Evolutionary conservation across 305 asterid species (phyloP), one percentile per base, ranked within the genome.

Genomic region (Plantago coronopus): DNA sequence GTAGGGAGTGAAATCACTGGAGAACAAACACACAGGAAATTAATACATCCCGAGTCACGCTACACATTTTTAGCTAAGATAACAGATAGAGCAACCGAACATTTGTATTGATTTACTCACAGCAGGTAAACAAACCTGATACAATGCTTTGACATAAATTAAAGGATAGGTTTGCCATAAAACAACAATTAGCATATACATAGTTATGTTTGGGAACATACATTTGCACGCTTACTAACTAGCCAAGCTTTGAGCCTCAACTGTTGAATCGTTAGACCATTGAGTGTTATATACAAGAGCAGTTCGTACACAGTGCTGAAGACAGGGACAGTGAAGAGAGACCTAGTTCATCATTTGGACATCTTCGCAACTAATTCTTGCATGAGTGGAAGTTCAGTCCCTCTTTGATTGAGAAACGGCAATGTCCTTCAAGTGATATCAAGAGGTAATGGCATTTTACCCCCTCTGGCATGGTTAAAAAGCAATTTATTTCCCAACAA

Each of bases 251-350:
- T 23, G 66, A 51, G 70, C 65, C 57, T 50, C 74, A 65, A 46
- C n/a, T 43, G n/a, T 54, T 48, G 43, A 75, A 78, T 53, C 20
- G 64, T 66, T 66, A 62, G 67, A 70, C 51, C 47, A 42, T 29
- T 56, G 49, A 10, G 44, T 9, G 29, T 47, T 61, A 60, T 69
- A 42, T 58, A 60, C 69, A 69, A 17, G 19, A 19, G 57, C 19
- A 34, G 45, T 58, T 5, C 18, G 21, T 17, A 17, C 22, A 12
- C 12, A 1, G 44, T 14, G 17, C 27, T 10, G 1, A 42, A 2
- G 48, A 15, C 45, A 10, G 38, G 18, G 61, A 22, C 51, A 66
- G 69, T 62, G 63, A 45, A 13, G 12, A 34, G 42, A 34, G 42
- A 34, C 2, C 40, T 34, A 34, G 1, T 34, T 8, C 42, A 34